phyloP scores from a whole-genome alignment of 192 early-diverging fungal genomes.

The Piromyces sp. region DNA sequence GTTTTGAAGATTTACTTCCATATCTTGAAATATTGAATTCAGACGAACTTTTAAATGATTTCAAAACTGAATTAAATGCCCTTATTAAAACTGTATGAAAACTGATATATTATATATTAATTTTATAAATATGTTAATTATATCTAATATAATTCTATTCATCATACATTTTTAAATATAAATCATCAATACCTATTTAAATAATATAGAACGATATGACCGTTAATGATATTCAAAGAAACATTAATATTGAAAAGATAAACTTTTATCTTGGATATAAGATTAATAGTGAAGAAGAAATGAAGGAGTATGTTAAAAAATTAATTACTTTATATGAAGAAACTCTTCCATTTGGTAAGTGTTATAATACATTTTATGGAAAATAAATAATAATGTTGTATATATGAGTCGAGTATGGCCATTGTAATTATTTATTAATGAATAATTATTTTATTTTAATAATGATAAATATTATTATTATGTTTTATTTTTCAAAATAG shows the following conservation, averaged over 20 bases:
- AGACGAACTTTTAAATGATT: neutral
- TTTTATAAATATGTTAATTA: too few species aligned
- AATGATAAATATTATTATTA: too few species aligned
- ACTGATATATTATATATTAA: neutral
- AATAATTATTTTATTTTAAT: too few species aligned
- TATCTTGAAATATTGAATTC: constrained; percentile 23
- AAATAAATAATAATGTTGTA: too few species aligned
- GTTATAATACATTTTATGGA: too few species aligned
- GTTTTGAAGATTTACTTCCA: constrained; percentile 54
- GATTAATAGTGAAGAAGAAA: neutral
- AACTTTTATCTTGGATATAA: neutral
- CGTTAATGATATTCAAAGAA: constrained; percentile 6
- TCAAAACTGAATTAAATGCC: constrained; percentile 1
- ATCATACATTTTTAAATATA: too few species aligned
- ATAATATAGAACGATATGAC: constrained; percentile 1
- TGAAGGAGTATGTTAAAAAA: constrained; percentile 11
- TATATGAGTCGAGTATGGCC: too few species aligned
- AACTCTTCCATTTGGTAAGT: constrained; percentile 23
- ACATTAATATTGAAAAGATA: constrained; percentile 1
- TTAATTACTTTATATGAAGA: constrained; percentile 19
- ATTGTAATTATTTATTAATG: too few species aligned
- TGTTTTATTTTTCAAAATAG: constrained; percentile 6
- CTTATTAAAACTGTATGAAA: constrained; percentile 5
- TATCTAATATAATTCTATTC: too few species aligned
- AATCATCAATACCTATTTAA: too few species aligned